phyloP scores from a whole-genome alignment of 176 grass and related monocot genomes.

The Cenchrus purpureus region DNA sequence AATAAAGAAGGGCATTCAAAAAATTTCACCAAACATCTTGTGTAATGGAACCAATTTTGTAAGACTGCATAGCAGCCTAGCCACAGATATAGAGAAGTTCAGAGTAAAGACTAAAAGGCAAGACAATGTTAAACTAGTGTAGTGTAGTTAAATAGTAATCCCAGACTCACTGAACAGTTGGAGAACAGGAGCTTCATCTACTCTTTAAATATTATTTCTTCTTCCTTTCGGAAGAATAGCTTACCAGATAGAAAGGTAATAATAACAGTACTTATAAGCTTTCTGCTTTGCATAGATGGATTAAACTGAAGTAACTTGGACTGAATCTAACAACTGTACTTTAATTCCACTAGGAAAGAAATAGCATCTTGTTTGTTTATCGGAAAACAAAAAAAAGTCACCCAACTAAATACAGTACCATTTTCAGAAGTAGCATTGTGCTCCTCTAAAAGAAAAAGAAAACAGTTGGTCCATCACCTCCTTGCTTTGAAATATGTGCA shows the following conservation, averaged over 20 bases:
- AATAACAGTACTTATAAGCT: background rate
- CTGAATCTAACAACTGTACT: background rate
- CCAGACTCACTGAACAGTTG: background rate
- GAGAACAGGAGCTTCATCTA: background rate
- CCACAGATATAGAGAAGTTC: background rate
- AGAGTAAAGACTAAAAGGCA: background rate
- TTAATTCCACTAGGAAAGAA: background rate
- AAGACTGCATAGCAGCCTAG: too few relatives aligned
- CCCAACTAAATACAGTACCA: background rate
- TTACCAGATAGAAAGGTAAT: background rate
- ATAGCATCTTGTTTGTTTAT: background rate
- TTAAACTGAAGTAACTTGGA: background rate
- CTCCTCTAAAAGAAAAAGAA: background rate
- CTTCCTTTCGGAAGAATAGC: background rate
- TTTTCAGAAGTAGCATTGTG: background rate
- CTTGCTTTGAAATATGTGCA: background rate
- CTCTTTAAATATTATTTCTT: background rate
- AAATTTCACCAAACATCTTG: background rate
- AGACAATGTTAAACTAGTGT: background rate
- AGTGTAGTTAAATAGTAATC: background rate
- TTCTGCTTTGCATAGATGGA: background rate
- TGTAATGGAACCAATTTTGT: background rate
- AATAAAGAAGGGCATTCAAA: background rate
- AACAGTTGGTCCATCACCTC: background rate
- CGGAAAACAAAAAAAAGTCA: background rate